Conservation (phyloP, 768 basidiomycete genomes). For the Collybiopsis confluens region DNA sequence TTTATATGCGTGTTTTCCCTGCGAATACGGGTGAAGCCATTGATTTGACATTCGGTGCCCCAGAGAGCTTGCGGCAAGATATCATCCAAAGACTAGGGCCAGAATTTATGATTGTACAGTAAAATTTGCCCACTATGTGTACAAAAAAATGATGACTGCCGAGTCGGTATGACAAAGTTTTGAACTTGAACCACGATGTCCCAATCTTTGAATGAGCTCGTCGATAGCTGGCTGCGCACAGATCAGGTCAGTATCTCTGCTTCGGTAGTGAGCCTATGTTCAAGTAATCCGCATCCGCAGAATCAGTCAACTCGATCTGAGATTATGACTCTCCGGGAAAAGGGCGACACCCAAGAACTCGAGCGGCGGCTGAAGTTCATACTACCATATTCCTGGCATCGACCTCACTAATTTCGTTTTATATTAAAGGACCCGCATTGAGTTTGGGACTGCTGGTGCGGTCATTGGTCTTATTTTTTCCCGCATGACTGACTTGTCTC, state of each 20-base stretch:
- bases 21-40: slow-evolving; percentile 16
- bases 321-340: slow-evolving; percentile 42
- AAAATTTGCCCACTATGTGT: neutral
- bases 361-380: slow-evolving; percentile 52
- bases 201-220: slow-evolving; percentile 34
- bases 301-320: slow-evolving; percentile 47
- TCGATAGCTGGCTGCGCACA: slow-evolving; percentile 47
- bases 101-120: slow-evolving; percentile 10
- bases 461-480: neutral
- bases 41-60: slow-evolving; percentile 16
- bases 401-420: neutral
- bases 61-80: slow-evolving; percentile 13
- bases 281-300: slow-evolving; percentile 22
- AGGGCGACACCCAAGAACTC: slow-evolving; percentile 41
- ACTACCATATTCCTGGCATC: neutral
- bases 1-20: slow-evolving; percentile 19
- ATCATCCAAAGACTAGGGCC: slow-evolving; percentile 14
- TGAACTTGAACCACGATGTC: slow-evolving; percentile 11
- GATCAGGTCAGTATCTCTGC: slow-evolving; percentile 32
- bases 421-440: slow-evolving; percentile 58
- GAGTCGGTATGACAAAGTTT: neutral
- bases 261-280: neutral
- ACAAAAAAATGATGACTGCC: neutral
- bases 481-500: neutral
- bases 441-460: slow-evolving; percentile 84